Evolutionary conservation across 2,329 filamentous ascomycete genomes (phyloP).

Genomic region (Coniochaeta hoffmannii): DNA sequence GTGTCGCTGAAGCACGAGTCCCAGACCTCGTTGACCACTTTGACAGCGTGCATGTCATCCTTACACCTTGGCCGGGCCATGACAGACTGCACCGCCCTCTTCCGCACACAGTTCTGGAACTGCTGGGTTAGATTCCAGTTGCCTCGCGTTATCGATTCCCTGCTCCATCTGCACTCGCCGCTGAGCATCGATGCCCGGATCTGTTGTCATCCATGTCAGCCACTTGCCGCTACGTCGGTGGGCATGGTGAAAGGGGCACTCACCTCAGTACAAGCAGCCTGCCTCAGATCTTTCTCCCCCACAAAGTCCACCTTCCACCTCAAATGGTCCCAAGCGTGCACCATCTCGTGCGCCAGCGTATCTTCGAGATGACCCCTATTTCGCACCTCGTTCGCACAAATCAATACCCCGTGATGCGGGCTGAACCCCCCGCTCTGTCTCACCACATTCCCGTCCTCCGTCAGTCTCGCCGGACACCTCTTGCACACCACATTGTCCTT

Average conservation of each 20-base stretch:
- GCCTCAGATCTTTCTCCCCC: constrained; percentile 65
- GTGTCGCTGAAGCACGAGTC: constrained; percentile 95
- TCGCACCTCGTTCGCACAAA: constrained; percentile 88
- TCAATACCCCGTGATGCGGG: constrained; percentile 75
- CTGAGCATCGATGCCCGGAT: constrained; percentile 89
- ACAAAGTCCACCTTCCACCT: constrained; percentile 82
- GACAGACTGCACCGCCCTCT: constrained; percentile 73
- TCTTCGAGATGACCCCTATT: constrained; percentile 81
- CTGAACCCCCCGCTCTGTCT: constrained; percentile 74
- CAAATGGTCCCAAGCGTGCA: constrained; percentile 91
- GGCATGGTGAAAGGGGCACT: constrained; percentile 13
- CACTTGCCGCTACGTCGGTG: background rate
- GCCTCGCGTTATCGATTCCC: constrained; percentile 76
- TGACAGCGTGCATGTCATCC: constrained; percentile 77
- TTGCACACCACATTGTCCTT: constrained; percentile 71
- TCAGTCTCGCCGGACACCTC: constrained; percentile 59
- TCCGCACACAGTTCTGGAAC: constrained; percentile 85
- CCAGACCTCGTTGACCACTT: constrained; percentile 96
- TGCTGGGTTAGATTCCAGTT: constrained; percentile 89
- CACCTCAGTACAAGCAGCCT: constrained; percentile 92
- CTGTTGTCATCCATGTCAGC: constrained; percentile 32
- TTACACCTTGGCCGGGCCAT: constrained; percentile 71
- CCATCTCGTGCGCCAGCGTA: constrained; percentile 93
- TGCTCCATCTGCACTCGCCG: constrained; percentile 85
- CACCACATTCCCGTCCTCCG: constrained; percentile 53